These are phyloP conservation scores for Immersiella caudata DNA, from an alignment of 495 filamentous ascomycete species.

Conservation along the genomic window DNA sequence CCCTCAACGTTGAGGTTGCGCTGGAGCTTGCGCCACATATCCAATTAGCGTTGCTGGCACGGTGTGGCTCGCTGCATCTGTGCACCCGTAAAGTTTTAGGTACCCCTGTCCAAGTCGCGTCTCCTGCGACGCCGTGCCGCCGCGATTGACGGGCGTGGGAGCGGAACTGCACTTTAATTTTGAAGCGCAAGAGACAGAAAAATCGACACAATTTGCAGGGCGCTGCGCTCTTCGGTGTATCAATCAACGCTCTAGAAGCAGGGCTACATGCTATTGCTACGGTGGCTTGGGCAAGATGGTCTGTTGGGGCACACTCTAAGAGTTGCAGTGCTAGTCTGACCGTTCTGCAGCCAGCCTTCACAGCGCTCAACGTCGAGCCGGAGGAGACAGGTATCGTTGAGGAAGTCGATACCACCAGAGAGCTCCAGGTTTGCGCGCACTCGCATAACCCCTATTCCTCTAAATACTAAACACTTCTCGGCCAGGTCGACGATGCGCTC, in stretches of 20 bases:
- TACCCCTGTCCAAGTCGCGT: background rate
- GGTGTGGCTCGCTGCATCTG: background rate
- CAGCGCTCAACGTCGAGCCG: constrained; percentile 87
- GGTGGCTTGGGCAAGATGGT: constrained; percentile 17
- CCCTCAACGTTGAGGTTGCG: background rate
- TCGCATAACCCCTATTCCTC: background rate
- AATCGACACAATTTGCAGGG: background rate
- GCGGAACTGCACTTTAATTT: background rate
- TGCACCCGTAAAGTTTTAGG: background rate
- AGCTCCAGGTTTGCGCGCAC: constrained; percentile 63
- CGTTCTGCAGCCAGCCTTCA: constrained; percentile 60
- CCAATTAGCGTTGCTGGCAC: background rate
- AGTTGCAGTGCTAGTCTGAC: background rate
- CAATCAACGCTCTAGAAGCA: background rate
- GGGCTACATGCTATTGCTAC: constrained; percentile 4
- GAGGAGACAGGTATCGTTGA: constrained; percentile 88
- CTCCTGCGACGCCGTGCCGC: background rate
- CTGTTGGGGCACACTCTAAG: background rate
- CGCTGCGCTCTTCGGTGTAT: background rate
- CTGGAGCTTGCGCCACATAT: constrained; percentile 3
- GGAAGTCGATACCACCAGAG: constrained; percentile 91
- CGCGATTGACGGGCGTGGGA: background rate
- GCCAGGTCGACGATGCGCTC: constrained; percentile 88
- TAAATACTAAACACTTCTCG: background rate
- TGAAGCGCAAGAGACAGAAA: background rate